These are phyloP conservation scores for Aspergillus udagawae DNA, from an alignment of 2,329 filamentous ascomycete species.

Conservation along the genomic window DNA sequence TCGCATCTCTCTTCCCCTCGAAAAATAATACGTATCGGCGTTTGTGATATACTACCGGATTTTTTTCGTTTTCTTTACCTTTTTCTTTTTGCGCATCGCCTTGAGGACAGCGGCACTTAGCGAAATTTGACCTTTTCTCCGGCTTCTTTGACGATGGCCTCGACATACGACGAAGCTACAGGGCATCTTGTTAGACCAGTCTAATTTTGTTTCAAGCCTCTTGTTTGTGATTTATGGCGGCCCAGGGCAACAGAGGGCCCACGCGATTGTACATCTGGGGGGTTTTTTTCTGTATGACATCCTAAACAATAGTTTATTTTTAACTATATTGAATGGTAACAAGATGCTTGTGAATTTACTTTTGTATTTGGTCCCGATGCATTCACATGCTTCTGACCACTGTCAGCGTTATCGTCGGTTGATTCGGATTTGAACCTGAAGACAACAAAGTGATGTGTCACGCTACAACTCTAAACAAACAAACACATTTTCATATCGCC, in stretches of 20 bases:
- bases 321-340: slow-evolving; percentile 3
- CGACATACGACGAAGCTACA: background rate
- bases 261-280: slow-evolving; percentile 14
- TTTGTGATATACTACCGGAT: slow-evolving; percentile 13
- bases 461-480: background rate
- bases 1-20: background rate
- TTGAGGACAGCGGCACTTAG: background rate
- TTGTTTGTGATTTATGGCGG: background rate
- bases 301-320: slow-evolving; percentile 10
- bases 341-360: background rate
- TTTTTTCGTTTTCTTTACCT: background rate
- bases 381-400: background rate
- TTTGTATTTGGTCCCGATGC: background rate
- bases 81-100: background rate
- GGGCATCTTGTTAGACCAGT: background rate
- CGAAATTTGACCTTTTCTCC: background rate
- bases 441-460: background rate
- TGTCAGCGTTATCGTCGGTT: background rate
- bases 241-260: background rate
- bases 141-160: background rate
- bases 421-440: background rate
- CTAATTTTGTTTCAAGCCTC: background rate
- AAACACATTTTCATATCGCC: background rate
- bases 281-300: slow-evolving; percentile 15
- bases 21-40: slow-evolving; percentile 11